phyloP scores from a whole-genome alignment of 352 stramenopile species.

The Thraustochytrium striatum region DNA sequence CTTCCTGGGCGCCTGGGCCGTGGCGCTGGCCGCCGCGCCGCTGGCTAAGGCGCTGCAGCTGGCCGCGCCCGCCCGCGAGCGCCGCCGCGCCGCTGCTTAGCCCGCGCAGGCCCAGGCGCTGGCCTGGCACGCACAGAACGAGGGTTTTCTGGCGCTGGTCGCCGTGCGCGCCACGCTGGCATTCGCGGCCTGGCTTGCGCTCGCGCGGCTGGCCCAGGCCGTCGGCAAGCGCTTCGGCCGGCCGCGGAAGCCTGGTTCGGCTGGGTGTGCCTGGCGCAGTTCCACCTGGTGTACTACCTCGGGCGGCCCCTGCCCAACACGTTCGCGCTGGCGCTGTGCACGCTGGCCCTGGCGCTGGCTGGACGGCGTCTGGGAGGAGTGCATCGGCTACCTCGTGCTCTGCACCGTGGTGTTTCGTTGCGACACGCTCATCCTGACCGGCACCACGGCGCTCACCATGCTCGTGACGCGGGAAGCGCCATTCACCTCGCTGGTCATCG shows the following conservation, averaged over 20 bases:
- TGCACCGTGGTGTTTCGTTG: conserved; percentile 92
- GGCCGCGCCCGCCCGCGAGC: neutral
- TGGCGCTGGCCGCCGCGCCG: neutral
- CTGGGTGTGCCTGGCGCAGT: conserved; percentile 68
- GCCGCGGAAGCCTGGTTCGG: conserved; percentile 8
- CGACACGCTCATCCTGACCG: conserved; percentile 92
- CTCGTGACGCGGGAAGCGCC: conserved; percentile 63
- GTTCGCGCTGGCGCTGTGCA: conserved; percentile 81
- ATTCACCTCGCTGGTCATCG: conserved; percentile 59
- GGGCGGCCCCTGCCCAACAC: conserved; percentile 92
- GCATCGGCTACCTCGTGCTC: conserved; percentile 77
- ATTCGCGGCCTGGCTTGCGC: conserved; percentile 60
- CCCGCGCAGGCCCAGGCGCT: too few species aligned
- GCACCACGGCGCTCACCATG: conserved; percentile 81
- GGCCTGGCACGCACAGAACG: neutral
- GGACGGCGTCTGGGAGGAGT: conserved; percentile 52
- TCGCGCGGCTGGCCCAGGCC: conserved; percentile 34
- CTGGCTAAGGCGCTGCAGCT: neutral
- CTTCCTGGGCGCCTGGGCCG: conserved; percentile 74
- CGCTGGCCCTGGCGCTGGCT: conserved; percentile 64
- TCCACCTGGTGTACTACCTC: conserved; percentile 97
- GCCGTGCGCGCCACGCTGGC: conserved; percentile 64
- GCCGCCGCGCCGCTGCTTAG: neutral
- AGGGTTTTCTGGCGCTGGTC: conserved; percentile 45
- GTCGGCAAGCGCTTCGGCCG: conserved; percentile 14